phyloP scores from a whole-genome alignment of 2,329 filamentous ascomycete species.

The Thermomyces lanuginosus region DNA sequence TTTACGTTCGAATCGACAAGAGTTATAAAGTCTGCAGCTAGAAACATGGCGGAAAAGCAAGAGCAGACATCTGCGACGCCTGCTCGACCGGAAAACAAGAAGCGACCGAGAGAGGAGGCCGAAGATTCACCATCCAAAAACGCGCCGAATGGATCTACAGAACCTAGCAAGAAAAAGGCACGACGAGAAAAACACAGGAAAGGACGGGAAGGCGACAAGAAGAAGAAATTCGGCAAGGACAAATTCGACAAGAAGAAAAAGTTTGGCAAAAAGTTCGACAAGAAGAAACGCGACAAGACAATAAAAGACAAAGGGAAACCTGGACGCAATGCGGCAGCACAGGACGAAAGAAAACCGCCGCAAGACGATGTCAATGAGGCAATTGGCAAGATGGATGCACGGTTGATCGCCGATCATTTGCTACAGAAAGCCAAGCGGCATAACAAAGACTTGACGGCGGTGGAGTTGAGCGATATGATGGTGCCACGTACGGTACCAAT shows the following conservation, averaged over 20 bases:
- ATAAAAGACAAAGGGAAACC: constrained; percentile 12
- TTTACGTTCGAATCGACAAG: background rate
- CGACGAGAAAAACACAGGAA: constrained; percentile 12
- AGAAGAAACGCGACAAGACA: constrained; percentile 10
- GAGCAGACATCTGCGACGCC: constrained; percentile 11
- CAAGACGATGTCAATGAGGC: constrained; percentile 61
- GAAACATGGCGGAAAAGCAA: constrained; percentile 10
- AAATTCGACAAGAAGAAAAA: constrained; percentile 15
- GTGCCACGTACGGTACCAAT: constrained; percentile 47
- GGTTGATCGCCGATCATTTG: constrained; percentile 70
- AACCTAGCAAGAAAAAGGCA: constrained; percentile 8
- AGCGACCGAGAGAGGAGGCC: constrained; percentile 25
- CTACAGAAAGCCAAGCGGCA: constrained; percentile 64
- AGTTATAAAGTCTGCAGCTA: background rate
- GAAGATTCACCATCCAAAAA: too few species aligned
- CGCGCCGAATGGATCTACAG: constrained; percentile 12
- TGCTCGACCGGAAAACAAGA: constrained; percentile 20
- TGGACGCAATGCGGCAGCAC: constrained; percentile 1
- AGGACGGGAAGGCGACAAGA: too few species aligned
- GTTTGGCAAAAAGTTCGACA: constrained; percentile 13
- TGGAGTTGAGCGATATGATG: constrained; percentile 71
- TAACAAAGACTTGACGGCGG: constrained; percentile 59
- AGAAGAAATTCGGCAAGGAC: constrained; percentile 8
- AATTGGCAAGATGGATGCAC: constrained; percentile 67
- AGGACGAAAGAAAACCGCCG: constrained; percentile 27